Base-by-base conservation (phyloP, 1,284 basidiomycete genomes). In the Pyrrhoderma noxium region DNA sequence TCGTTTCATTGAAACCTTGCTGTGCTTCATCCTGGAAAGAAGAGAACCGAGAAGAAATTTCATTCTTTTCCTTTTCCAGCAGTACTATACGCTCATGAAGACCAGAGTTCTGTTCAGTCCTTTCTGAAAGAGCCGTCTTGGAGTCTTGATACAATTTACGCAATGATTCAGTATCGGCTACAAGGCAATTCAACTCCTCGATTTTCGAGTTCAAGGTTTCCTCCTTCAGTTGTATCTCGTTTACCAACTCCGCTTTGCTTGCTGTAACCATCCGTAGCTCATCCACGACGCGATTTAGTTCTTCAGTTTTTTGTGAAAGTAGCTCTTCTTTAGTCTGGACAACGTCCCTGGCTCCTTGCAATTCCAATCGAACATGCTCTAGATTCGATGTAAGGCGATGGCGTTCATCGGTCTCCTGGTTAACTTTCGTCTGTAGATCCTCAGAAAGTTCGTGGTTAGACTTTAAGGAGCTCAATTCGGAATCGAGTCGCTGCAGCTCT, bases 1-100 rank as follows among this genome's bases (percentile, higher is more conserved):
- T 35, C n/a, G 47, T 25, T 22, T 50, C 52, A 18, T 34, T 25
- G 3, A 49, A 37, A 18, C 35, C 44, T 9, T 43, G 27, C 18
- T 49, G n/a, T 8, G 52, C 21, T 16, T 54, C 48, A 8, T 14
- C 11, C 35, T 54, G 47, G 27, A 54, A 54, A 11, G 27, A 43
- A 4, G 47, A 40, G 25, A 54, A 47, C 16, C 48, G 21, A n/a
- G 25, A 18, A 13, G 46, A 16, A 14, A 54, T 41, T n/a, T 50
- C 52, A 5, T 13, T 22, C 19, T 43, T 49, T 27, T 50, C 52
- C 34, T 34, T 44, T 40, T 50, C 52, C 18, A 54, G 37, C 18
- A 16, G 27, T 14, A 9, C 18, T 16, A 48, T 34, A 11, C 14
- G 44, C n/a, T 55, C 49, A 11, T 23, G 8, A 16, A 34, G 27